phyloP scores from a whole-genome alignment of 257 asterid genomes.

The Ocimum tenuiflorum region DNA sequence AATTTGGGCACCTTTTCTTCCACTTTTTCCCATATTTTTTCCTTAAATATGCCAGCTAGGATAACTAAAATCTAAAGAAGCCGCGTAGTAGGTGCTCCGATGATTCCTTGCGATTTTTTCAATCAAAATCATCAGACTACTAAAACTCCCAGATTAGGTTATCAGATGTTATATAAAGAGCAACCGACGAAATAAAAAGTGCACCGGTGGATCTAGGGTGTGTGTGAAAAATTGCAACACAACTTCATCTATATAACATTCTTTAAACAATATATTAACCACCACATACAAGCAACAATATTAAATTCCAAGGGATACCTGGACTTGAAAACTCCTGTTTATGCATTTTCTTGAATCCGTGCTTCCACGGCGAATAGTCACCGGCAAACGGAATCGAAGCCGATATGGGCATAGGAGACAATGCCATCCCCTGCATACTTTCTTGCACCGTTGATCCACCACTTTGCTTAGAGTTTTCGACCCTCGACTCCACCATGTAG shows the following conservation, averaged over 20 bases:
- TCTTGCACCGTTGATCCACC: slow-evolving; percentile 65
- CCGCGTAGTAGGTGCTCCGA: too few relatives aligned
- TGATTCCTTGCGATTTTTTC: too few relatives aligned
- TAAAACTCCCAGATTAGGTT: slow-evolving; percentile 27
- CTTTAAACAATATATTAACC: too few relatives aligned
- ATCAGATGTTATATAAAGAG: slow-evolving; percentile 20
- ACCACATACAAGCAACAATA: background rate
- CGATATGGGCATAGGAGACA: slow-evolving; percentile 95
- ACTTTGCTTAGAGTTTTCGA: slow-evolving; percentile 38
- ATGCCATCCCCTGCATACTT: slow-evolving; percentile 80
- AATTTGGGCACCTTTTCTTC: too few relatives aligned
- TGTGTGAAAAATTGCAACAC: slow-evolving; percentile 13
- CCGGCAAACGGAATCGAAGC: slow-evolving; percentile 86
- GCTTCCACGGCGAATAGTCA: slow-evolving; percentile 62
- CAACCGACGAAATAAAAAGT: too few relatives aligned
- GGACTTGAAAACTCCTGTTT: slow-evolving; percentile 51
- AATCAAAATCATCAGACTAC: slow-evolving; percentile 25
- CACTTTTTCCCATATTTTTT: too few relatives aligned
- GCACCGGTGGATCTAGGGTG: slow-evolving; percentile 32
- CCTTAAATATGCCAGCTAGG: too few relatives aligned
- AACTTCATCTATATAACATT: background rate
- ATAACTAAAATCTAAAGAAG: too few relatives aligned
- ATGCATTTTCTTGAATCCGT: slow-evolving; percentile 54
- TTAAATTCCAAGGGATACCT: slow-evolving; percentile 36
- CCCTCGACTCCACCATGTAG: slow-evolving; percentile 49